Conservation (phyloP, 2,329 filamentous ascomycete species). For the Drechslera avenae region DNA sequence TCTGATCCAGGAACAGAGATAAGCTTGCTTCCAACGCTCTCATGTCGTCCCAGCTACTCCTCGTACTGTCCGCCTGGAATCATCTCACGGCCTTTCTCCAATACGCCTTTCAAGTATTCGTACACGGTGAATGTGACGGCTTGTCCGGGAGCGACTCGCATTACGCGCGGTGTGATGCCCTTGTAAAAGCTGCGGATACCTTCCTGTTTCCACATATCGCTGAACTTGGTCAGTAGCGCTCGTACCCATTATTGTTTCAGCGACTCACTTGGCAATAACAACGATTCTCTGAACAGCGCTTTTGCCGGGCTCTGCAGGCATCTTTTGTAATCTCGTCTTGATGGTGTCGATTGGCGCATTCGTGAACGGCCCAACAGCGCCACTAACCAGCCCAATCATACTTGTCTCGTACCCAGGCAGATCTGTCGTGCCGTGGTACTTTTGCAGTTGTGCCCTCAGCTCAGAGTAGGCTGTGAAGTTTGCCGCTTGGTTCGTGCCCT, state of each 20-base stretch:
- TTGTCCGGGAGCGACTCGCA: constrained; percentile 96
- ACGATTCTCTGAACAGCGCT: constrained; percentile 80
- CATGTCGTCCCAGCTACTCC: constrained; percentile 42
- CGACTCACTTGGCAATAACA: constrained; percentile 65
- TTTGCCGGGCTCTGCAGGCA: constrained; percentile 78
- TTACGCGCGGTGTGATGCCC: constrained; percentile 95
- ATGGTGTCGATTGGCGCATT: constrained; percentile 99
- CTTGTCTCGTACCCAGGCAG: constrained; percentile 91
- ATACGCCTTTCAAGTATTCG: constrained; percentile 56
- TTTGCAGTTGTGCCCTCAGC: constrained; percentile 79
- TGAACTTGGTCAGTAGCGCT: constrained; percentile 22
- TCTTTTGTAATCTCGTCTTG: constrained; percentile 95
- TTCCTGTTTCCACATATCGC: constrained; percentile 74
- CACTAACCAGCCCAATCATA: constrained; percentile 84
- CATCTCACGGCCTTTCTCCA: constrained; percentile 56
- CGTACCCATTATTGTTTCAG: neutral
- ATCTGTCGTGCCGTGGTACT: constrained; percentile 72
- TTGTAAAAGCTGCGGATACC: constrained; percentile 97
- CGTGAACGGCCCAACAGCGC: constrained; percentile 92
- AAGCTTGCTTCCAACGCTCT: neutral
- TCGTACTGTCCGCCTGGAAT: constrained; percentile 55
- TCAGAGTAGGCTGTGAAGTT: constrained; percentile 99
- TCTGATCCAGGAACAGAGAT: constrained; percentile 19
- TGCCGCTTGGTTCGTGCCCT: constrained; percentile 91
- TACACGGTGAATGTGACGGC: constrained; percentile 71